A percentile compares a stretch with the other conserved stretches of the same genome.
phyloP scores from a whole-genome alignment of 768 basidiomycete genomes.

The Melanogaster broomeanus region DNA sequence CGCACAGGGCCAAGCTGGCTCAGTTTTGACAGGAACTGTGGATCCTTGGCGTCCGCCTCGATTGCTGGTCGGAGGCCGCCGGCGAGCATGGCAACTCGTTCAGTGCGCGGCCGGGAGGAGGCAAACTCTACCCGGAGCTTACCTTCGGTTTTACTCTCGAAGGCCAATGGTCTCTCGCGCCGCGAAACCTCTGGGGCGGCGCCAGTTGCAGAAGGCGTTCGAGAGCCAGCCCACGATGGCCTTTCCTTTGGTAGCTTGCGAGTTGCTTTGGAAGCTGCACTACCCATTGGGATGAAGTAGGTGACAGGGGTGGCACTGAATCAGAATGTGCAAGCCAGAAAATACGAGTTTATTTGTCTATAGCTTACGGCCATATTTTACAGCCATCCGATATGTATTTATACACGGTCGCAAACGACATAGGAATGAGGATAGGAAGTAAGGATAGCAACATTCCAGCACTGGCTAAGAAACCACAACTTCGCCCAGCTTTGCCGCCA shows the following conservation, averaged over 20 bases:
- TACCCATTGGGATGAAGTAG: conserved; percentile 46
- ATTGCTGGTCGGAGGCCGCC: conserved; percentile 44
- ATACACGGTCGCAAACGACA: conserved; percentile 39
- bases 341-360: conserved; percentile 33
- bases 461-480: conserved; percentile 24
- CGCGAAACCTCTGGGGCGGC: conserved; percentile 9
- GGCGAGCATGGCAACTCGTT: not conserved
- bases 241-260: conserved; percentile 55
- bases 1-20: conserved; percentile 64
- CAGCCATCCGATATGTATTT: conserved; percentile 41
- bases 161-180: conserved; percentile 38
- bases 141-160: conserved; percentile 56
- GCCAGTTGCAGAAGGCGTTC: conserved; percentile 29
- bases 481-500: conserved; percentile 23
- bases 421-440: conserved; percentile 31
- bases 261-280: conserved; percentile 57
- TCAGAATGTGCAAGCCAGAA: not conserved
- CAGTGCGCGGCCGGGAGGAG: not conserved
- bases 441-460: conserved; percentile 35
- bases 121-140: conserved; percentile 1
- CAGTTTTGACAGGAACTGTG: conserved; percentile 69
- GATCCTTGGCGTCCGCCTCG: conserved; percentile 66
- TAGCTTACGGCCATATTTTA: conserved; percentile 36
- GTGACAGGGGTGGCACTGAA: not conserved
- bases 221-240: conserved; percentile 51